Evolutionary conservation across 2,329 filamentous ascomycete genomes (phyloP), one percentile per base, ranked within the genome.

Genomic region (Arthrobotrys conoides): DNA sequence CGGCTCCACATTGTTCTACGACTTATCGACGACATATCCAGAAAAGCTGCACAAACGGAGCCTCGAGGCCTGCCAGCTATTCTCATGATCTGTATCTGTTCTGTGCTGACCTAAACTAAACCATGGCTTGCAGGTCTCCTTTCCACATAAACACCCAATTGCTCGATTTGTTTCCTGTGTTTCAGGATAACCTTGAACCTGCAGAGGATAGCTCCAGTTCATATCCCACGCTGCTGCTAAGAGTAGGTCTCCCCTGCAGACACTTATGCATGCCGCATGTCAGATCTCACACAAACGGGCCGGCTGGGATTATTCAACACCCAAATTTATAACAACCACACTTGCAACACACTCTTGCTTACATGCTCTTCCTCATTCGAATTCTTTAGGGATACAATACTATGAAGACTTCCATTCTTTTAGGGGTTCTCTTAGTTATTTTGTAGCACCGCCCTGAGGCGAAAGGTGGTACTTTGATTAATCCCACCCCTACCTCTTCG

Each of bases 291-390:
- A 66, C 16, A 59, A 67, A 48, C 38, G 63, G 61, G 49, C 38
- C 46, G 24, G 27, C 70, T n/a, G 18, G 33, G 70, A 73, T 73
- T 73, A 73, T 73, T 73, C 49, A 73, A 73, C 69, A 53, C 33
- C 69, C 70, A 66, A 67, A 67, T 59, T 66, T 57, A 67, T 51
- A 59, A 66, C 51, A 9, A 59, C 61, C 61, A 59, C 70, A 67
- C 61, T 20, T 8, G 5, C 70, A 73, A 73, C 70, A 73, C 70
- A 59, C 20, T 9, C 4, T 24, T 36, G 70, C 70, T 73, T 48
- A 73, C 70, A 22, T 22, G 20, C 30, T 41, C 18, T 18, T 53
- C 16, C 16, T 8, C 9, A 20, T 0, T 41, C 12, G 18, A 16
- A n/a, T 8, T 5, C n/a, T 2, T 20, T 46, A 5, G 5, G 44